phyloP scores from a whole-genome alignment of 2,329 filamentous ascomycete species.

The Colletotrichum siamense region DNA sequence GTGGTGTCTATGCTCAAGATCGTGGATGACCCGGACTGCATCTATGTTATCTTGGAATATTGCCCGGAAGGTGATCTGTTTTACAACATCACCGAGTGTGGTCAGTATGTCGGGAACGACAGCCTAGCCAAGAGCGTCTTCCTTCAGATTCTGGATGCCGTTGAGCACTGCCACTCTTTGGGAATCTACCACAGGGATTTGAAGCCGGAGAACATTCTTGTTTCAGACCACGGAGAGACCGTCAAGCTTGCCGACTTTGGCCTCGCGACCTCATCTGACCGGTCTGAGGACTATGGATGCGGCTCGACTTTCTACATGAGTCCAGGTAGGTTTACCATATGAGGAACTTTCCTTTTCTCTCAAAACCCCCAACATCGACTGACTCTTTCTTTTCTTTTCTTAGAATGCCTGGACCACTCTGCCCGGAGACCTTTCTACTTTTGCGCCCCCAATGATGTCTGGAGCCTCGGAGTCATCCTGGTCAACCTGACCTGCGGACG shows the following conservation, averaged over 20 bases:
- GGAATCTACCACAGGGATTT: constrained; percentile 97
- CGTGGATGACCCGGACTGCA: constrained; percentile 89
- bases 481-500: constrained; percentile 97
- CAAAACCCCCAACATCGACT: constrained; percentile 25
- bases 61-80: constrained; percentile 97
- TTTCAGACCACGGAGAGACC: constrained; percentile 85
- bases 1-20: constrained; percentile 95
- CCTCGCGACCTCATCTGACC: constrained; percentile 82
- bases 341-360: constrained; percentile 27
- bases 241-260: constrained; percentile 98
- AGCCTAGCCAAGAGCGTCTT: constrained; percentile 85
- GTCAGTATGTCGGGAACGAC: constrained; percentile 93
- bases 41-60: constrained; percentile 95
- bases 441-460: constrained; percentile 94
- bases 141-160: constrained; percentile 94
- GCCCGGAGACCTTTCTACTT: constrained; percentile 80
- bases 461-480: constrained; percentile 97
- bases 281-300: constrained; percentile 94
- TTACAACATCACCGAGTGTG: constrained; percentile 94
- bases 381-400: constrained; percentile 32
- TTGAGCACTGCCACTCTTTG: constrained; percentile 90
- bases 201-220: constrained; percentile 97
- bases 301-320: constrained; percentile 99
- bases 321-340: constrained; percentile 73
- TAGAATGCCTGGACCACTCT: constrained; percentile 88